Percentiles rank a stretch among this genome's conserved stretches.
Conservation (phyloP, 106 monocot species). For the Dactylorhiza incarnata region DNA sequence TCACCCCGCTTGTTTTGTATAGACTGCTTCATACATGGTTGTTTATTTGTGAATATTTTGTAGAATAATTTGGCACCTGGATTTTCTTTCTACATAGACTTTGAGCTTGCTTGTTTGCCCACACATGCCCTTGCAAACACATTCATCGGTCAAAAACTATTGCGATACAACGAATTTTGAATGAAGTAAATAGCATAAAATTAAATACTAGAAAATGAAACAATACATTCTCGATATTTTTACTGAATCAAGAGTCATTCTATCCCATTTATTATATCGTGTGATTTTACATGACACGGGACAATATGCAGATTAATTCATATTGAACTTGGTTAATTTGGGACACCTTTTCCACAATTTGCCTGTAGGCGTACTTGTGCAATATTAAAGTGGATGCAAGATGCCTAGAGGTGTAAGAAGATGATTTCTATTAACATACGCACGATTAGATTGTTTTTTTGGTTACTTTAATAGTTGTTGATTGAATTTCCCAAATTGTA, state of each 20-base stretch:
- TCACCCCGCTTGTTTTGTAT: not conserved
- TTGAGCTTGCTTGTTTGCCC: not conserved
- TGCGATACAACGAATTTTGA: no score
- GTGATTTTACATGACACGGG: no score
- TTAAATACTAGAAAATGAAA: no score
- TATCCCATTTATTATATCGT: no score
- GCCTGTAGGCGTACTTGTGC: not conserved
- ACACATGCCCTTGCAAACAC: not conserved
- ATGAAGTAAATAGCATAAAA: no score
- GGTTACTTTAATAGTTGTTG: not conserved
- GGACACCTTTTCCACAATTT: not conserved
- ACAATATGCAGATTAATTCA: not conserved
- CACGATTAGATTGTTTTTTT: not conserved
- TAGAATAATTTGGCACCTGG: not conserved
- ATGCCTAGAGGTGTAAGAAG: not conserved
- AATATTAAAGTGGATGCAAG: not conserved
- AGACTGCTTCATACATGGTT: no score
- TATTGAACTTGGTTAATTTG: not conserved
- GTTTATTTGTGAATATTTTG: no score
- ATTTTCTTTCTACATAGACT: not conserved
- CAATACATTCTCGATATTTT: no score
- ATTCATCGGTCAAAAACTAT: not conserved
- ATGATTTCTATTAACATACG: not conserved
- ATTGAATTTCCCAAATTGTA: not conserved
- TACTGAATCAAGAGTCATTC: no score